Base-by-base conservation (phyloP, 2,329 filamentous ascomycete genomes). In the Pestalotiopsis sp. region DNA sequence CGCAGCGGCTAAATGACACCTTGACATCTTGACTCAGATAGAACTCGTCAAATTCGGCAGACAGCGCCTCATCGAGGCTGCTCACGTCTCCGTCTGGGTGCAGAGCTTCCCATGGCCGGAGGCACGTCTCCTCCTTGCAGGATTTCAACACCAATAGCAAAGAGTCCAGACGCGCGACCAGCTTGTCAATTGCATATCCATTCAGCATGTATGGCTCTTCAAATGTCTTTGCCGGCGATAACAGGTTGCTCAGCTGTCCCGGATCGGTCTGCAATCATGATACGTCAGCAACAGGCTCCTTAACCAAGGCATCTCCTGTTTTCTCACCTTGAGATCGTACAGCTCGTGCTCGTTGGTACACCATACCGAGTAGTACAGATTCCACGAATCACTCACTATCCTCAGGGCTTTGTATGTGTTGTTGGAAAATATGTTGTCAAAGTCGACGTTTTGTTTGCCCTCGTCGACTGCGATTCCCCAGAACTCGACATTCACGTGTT, bases 311-410 rank as follows among this genome's bases (percentile, higher is more conserved):
- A 30, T 22, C 14, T 22, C 6, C n/a, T 44, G 20, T 20, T 6
- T n/a, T 14, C 20, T 14, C 20, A 86, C 87, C 72, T 81, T 85
- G 52, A 90, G 72, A 69, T 92, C 84, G 73, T 91, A 92, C 2
- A 91, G 82, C 74, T 92, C 89, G 65, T 87, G 85, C 73, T 91
- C 89, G 60, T 88, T 87, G 17, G 79, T 91, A 73, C 90, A 92
- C 89, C 89, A 92, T 0, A 91, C 88, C 0, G 88, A 84, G 72
- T 65, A 65, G 17, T 55, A 56, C 11, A 65, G 22, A n/a, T 56
- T 65, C 10, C 20, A 65, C 14, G 7, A 1, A 17, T 24, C 14
- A 26, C 67, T 64, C 6, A 83, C 72, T 0, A 85, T 69, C n/a
- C 83, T 77, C 1, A 85, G 66, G 0, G 74, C 78, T 70, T 85